phyloP scores from a whole-genome alignment of 129 eudicot species.

The Cynara cardunculus region DNA sequence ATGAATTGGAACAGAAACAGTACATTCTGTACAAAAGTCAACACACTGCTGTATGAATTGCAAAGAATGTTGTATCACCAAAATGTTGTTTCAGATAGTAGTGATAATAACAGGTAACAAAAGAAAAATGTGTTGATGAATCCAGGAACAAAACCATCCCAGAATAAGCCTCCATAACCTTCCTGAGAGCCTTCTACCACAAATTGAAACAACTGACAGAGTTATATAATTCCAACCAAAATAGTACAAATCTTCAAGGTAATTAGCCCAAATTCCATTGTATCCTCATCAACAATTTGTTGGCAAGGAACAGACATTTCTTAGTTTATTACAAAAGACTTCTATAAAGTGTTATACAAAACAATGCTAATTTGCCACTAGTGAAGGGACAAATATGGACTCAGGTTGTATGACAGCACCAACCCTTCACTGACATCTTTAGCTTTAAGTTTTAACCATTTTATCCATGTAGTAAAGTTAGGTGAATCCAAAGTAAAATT shows the following conservation, averaged over 20 bases:
- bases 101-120: constrained; percentile 6
- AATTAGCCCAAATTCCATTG: not conserved
- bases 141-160: not conserved
- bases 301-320: not conserved
- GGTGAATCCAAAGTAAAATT: not conserved
- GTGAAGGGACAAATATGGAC: not conserved
- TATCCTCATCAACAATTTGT: constrained; percentile 1
- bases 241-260: not conserved
- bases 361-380: not conserved
- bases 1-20: not conserved
- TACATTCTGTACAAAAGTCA: not conserved
- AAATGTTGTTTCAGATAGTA: constrained; percentile 1
- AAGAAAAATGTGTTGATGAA: not conserved
- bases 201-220: not conserved
- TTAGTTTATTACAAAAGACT: not conserved
- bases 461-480: not conserved
- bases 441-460: not conserved
- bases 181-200: not conserved
- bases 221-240: not conserved
- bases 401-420: not conserved
- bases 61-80: not conserved
- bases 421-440: not conserved
- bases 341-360: not conserved
- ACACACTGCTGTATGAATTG: not conserved
- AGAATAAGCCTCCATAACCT: not conserved